Percentiles rank a stretch among this genome's conserved stretches.
These are phyloP conservation scores for Trichothecium roseum DNA, from an alignment of 2,329 filamentous ascomycete species.

Conservation along the genomic window DNA sequence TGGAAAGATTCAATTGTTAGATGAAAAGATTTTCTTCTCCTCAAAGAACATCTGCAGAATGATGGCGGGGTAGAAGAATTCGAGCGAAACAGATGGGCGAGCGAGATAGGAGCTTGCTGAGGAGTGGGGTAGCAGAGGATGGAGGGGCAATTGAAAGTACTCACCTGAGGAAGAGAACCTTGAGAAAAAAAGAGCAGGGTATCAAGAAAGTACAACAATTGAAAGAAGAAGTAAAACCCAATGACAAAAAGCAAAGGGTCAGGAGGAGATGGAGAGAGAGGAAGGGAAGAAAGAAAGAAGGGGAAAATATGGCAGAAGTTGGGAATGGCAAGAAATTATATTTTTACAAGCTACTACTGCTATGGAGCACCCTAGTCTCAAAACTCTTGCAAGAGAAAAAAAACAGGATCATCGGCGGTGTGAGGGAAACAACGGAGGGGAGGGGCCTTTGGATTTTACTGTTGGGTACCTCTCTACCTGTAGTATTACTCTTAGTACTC, in stretches of 20 bases:
- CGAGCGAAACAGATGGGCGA: slow-evolving; percentile 1
- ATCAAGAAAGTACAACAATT: not conserved
- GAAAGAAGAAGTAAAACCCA: slow-evolving; percentile 1
- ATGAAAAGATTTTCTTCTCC: not conserved
- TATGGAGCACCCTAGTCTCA: too few relatives aligned
- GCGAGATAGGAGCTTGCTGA: not conserved
- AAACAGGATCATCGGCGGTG: not conserved
- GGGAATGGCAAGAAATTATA: too few relatives aligned
- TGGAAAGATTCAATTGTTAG: not conserved
- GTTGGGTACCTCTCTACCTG: too few relatives aligned
- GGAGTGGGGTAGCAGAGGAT: not conserved
- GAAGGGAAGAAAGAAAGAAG: slow-evolving; percentile 2
- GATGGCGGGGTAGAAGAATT: not conserved
- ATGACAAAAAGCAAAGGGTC: slow-evolving; percentile 1
- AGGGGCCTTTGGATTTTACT: not conserved
- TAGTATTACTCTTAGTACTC: too few relatives aligned
- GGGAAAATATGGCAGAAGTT: not conserved
- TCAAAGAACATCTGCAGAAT: not conserved
- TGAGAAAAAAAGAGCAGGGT: not conserved
- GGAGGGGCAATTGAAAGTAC: not conserved
- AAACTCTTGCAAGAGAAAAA: slow-evolving; percentile 3
- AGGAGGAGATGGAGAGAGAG: slow-evolving; percentile 2
- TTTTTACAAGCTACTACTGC: too few relatives aligned
- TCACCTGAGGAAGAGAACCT: not conserved
- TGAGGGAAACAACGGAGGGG: not conserved